Conservation (phyloP, 1,284 basidiomycete species). For the Coriolopsis trogii region DNA sequence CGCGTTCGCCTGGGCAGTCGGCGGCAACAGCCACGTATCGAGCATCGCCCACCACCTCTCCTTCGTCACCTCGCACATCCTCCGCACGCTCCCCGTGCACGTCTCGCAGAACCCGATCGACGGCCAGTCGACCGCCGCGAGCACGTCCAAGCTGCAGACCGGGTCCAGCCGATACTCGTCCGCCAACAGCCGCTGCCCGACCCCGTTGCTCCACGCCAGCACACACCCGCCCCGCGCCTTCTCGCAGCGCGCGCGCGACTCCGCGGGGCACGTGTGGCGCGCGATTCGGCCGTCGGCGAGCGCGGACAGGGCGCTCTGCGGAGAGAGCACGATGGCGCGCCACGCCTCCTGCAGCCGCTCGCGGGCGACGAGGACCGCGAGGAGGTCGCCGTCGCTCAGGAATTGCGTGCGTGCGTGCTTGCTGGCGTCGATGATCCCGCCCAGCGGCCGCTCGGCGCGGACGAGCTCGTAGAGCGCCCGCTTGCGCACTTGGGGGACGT, state of each 20-base stretch:
- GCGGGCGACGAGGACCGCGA: conserved; percentile 23
- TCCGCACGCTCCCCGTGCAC: conserved; percentile 22
- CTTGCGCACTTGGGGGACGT: conserved; percentile 34
- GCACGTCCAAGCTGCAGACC: conserved; percentile 29
- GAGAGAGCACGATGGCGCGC: conserved; percentile 16
- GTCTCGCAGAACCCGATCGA: conserved; percentile 31
- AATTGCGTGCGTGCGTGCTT: not conserved
- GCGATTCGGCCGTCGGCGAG: too few relatives aligned
- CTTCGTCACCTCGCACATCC: not conserved
- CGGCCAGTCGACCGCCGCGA: conserved; percentile 33
- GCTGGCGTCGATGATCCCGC: conserved; percentile 7
- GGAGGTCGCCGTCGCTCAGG: conserved; percentile 11
- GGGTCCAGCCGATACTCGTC: conserved; percentile 26
- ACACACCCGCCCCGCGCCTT: not conserved
- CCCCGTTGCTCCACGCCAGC: conserved; percentile 18
- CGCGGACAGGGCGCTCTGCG: too few relatives aligned
- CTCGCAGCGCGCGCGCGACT: conserved; percentile 6
- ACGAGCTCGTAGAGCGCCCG: conserved; percentile 41
- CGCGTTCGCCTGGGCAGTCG: too few relatives aligned
- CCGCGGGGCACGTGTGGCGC: conserved; percentile 4
- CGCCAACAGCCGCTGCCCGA: conserved; percentile 19
- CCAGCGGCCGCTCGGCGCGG: conserved; percentile 27
- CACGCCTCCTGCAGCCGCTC: conserved; percentile 28
- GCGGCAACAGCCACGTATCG: too few relatives aligned
- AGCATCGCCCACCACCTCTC: not conserved